Conservation (phyloP, 768 basidiomycete species). For the Tulasnella sp. region DNA sequence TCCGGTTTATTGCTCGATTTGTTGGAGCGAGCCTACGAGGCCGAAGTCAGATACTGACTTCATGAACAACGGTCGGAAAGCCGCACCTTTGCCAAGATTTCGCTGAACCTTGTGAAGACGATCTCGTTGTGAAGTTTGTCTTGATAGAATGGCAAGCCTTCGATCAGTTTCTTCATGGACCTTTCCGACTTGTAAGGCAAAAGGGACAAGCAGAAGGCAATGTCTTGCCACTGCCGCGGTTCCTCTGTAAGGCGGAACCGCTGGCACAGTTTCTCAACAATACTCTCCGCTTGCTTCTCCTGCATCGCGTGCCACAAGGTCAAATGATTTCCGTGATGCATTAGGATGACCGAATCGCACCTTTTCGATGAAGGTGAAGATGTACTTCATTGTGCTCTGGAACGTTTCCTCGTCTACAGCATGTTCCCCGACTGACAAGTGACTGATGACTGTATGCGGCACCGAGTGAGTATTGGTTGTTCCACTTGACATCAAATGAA, state of each 20-base stretch:
- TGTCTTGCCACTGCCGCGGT: slow-evolving; percentile 92
- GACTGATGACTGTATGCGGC: slow-evolving; percentile 65
- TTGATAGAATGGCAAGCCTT: slow-evolving; percentile 83
- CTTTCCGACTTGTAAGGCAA: slow-evolving; percentile 96
- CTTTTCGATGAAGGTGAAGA: slow-evolving; percentile 96
- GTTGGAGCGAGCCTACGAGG: slow-evolving; percentile 62
- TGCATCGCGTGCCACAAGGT: slow-evolving; percentile 23
- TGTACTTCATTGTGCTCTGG: slow-evolving; percentile 86
- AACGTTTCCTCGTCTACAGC: slow-evolving; percentile 89
- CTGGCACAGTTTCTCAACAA: slow-evolving; percentile 96
- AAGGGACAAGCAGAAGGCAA: slow-evolving; percentile 88
- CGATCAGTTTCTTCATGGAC: slow-evolving; percentile 92
- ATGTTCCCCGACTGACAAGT: slow-evolving; percentile 80
- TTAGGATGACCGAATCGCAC: slow-evolving; percentile 30
- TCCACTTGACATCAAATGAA: not conserved
- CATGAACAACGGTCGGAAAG: not conserved
- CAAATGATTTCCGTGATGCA: not conserved
- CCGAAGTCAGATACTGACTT: not conserved
- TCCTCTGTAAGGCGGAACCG: slow-evolving; percentile 83
- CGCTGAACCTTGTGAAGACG: slow-evolving; percentile 72
- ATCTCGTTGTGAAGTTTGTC: slow-evolving; percentile 87
- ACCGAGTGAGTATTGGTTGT: not conserved
- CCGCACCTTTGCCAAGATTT: slow-evolving; percentile 79
- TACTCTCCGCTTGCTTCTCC: slow-evolving; percentile 97
- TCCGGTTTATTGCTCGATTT: slow-evolving; percentile 90